Evolutionary conservation across 805 yeast species (phyloP).

Genomic region (Blastobotrys terrestris): DNA sequence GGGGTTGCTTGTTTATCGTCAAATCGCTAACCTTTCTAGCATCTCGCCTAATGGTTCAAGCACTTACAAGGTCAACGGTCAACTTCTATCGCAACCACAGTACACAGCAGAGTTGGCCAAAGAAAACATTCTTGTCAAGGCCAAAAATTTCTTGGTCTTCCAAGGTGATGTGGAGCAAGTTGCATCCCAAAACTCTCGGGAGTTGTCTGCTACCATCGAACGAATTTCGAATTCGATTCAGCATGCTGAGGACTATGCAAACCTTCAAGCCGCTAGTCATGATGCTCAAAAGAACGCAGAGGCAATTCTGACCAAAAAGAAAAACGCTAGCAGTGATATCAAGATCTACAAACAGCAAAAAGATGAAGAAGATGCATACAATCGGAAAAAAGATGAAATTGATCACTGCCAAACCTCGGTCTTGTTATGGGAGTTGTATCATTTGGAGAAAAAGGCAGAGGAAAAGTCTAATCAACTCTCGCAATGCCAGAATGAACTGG

Average conservation of each 20-base stretch:
- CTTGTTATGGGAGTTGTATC: constrained; percentile 60
- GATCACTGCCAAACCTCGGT: constrained; percentile 36
- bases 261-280: constrained; percentile 47
- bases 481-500: constrained; percentile 18
- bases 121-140: constrained; percentile 81
- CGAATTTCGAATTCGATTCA: constrained; percentile 78
- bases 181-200: constrained; percentile 78
- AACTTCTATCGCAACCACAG: constrained; percentile 52
- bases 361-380: constrained; percentile 62
- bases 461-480: constrained; percentile 25
- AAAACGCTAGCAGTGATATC: constrained; percentile 65
- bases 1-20: no score
- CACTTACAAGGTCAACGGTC: constrained; percentile 60
- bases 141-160: constrained; percentile 85
- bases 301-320: constrained; percentile 58
- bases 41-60: constrained; percentile 50
- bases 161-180: constrained; percentile 96
- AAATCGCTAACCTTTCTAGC: constrained; percentile 1
- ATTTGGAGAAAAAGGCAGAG: constrained; percentile 39
- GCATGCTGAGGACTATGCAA: constrained; percentile 58
- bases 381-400: constrained; percentile 34
- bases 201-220: constrained; percentile 70
- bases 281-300: constrained; percentile 61
- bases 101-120: constrained; percentile 61
- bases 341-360: constrained; percentile 74